A percentile compares a stretch with the other conserved stretches of the same genome.
Conservation (phyloP, 1,284 basidiomycete species). For the Rugosomyces carneus region DNA sequence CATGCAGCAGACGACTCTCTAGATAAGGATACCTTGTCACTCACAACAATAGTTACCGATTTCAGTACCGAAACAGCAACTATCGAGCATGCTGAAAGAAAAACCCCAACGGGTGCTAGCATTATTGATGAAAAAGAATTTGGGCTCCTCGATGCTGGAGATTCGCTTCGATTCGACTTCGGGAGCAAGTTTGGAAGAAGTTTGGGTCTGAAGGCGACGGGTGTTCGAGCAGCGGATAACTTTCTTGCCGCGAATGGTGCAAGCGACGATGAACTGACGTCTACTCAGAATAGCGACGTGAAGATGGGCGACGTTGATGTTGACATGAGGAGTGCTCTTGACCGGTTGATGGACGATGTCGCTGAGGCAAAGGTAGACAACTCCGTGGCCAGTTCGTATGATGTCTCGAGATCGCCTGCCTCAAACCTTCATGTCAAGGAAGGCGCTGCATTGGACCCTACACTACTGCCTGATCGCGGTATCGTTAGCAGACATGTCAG, state of each 20-base stretch:
- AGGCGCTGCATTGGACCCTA: conserved; percentile 43
- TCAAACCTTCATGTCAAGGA: conserved; percentile 28
- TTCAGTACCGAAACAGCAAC: conserved; percentile 41
- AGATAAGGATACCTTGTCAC: conserved; percentile 31
- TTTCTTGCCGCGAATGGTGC: not conserved
- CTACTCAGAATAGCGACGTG: conserved; percentile 23
- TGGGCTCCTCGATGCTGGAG: conserved; percentile 24
- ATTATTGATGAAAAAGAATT: conserved; percentile 23
- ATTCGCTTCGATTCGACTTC: conserved; percentile 37
- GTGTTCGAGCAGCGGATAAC: conserved; percentile 11
- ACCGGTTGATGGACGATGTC: conserved; percentile 72
- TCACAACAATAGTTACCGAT: conserved; percentile 34
- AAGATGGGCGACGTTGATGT: conserved; percentile 42
- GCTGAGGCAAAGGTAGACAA: conserved; percentile 41
- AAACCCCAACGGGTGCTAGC: conserved; percentile 11
- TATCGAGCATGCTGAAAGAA: conserved; percentile 39
- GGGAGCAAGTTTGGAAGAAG: conserved; percentile 39
- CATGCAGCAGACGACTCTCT: conserved; percentile 17
- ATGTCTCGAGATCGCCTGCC: conserved; percentile 20
- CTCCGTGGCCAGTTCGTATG: conserved; percentile 33
- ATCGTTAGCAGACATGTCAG: conserved; percentile 34
- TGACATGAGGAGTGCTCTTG: conserved; percentile 67
- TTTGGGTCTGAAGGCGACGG: conserved; percentile 20
- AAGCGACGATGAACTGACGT: conserved; percentile 13
- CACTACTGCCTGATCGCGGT: conserved; percentile 27